These are phyloP conservation scores for Magnusiomyces magnusii DNA, from an alignment of 1,139 yeast species.

Conservation along the genomic window DNA sequence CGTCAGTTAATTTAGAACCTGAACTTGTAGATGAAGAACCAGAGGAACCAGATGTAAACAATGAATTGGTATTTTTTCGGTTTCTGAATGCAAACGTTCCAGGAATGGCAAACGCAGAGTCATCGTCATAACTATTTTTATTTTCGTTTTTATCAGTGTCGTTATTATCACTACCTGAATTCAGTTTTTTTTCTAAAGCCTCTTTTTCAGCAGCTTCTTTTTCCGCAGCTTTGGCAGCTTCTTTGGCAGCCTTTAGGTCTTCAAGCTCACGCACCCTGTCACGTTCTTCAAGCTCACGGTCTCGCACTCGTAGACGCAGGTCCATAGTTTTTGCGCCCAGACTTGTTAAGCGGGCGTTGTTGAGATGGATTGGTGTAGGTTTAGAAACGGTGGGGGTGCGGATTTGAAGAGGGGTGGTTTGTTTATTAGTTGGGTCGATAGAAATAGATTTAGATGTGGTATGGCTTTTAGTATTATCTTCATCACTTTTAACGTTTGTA, in stretches of 20 bases:
- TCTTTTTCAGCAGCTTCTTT: constrained; percentile 9
- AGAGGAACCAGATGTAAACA: no score
- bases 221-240: constrained; percentile 30
- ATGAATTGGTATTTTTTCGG: no score
- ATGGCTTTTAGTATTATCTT: background rate
- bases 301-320: constrained; percentile 4
- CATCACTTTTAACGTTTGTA: background rate
- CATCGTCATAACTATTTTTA: background rate
- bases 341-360: background rate
- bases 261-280: constrained; percentile 37
- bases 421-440: background rate
- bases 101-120: background rate
- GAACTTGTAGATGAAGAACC: no score
- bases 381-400: background rate
- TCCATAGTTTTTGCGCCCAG: constrained; percentile 5
- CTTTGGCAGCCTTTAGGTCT: constrained; percentile 47
- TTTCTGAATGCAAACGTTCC: background rate
- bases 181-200: background rate
- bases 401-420: background rate
- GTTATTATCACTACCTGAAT: no score
- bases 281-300: constrained; percentile 9
- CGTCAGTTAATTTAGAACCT: constrained; percentile 17
- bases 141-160: background rate
- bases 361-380: background rate
- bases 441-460: background rate